phyloP scores from a whole-genome alignment of 2,329 filamentous ascomycete genomes.

The Fusarium poae region DNA sequence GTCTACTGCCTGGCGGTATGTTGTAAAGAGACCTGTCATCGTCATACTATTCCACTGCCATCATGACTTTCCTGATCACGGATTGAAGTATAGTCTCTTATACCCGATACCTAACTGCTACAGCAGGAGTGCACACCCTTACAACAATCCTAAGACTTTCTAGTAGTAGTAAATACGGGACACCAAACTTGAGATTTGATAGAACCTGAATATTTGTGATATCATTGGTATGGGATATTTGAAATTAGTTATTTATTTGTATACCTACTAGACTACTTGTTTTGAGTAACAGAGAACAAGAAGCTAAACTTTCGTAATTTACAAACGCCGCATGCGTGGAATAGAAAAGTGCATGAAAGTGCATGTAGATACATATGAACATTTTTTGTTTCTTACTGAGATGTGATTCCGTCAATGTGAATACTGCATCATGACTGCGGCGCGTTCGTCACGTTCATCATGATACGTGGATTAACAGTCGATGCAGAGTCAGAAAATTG shows the following conservation, averaged over 20 bases:
- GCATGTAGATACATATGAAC: no score
- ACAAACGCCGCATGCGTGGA: neutral
- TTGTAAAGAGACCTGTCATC: neutral
- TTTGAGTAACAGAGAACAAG: neutral
- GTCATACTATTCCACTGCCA: neutral
- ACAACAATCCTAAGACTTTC: neutral
- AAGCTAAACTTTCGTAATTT: no score
- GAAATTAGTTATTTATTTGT: neutral
- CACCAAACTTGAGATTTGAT: neutral
- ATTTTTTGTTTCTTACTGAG: neutral
- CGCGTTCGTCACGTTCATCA: neutral
- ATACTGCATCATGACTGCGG: slow-evolving; percentile 1
- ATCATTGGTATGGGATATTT: neutral
- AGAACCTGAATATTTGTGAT: neutral
- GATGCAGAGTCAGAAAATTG: neutral
- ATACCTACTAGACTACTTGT: neutral
- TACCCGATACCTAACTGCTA: neutral
- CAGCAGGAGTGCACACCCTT: neutral
- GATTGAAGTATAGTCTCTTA: neutral
- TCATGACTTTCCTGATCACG: neutral
- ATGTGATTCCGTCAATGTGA: neutral
- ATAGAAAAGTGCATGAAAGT: neutral
- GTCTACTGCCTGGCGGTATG: neutral
- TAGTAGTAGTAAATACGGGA: neutral
- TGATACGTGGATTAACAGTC: neutral